Conservation (phyloP, 169 alveolate genomes). For the Sarcocystis neurona region DNA sequence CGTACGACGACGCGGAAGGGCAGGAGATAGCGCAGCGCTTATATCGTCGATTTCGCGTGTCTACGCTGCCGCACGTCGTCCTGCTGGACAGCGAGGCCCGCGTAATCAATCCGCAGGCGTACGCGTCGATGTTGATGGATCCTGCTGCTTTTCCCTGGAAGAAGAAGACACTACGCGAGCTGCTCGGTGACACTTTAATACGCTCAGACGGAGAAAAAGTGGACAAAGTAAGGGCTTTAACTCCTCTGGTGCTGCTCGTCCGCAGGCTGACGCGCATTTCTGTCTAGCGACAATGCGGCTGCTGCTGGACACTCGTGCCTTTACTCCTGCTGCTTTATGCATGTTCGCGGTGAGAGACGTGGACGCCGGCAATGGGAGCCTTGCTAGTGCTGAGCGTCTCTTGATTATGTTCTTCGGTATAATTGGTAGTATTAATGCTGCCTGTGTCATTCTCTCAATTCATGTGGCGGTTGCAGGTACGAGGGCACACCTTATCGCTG, state of each 20-base stretch:
- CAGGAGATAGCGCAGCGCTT: neutral
- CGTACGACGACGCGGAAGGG: slow-evolving; percentile 47
- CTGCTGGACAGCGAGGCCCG: slow-evolving; percentile 18
- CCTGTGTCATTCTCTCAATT: too few species aligned
- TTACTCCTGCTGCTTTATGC: too few species aligned
- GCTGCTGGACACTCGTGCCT: too few species aligned
- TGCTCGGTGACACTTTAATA: slow-evolving; percentile 23
- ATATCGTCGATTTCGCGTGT: slow-evolving; percentile 15
- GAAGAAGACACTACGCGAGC: neutral
- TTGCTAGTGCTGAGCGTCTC: neutral
- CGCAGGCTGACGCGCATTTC: too few species aligned
- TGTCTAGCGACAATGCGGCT: too few species aligned
- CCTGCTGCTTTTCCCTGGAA: slow-evolving; percentile 53
- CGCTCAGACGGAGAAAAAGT: slow-evolving; percentile 8
- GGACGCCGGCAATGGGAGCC: too few species aligned
- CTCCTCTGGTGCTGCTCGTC: too few species aligned
- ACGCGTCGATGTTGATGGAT: slow-evolving; percentile 4
- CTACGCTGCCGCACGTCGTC: slow-evolving; percentile 22
- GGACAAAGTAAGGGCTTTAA: neutral
- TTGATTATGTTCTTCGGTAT: neutral
- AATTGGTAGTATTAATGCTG: too few species aligned
- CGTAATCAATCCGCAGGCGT: slow-evolving; percentile 25
- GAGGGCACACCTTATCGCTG: too few species aligned
- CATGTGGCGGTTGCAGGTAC: too few species aligned
- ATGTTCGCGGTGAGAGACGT: too few species aligned